These are phyloP conservation scores for Polytrichum commune DNA, from an alignment of 225 moss, liverwort and hornwort species.

Conservation along the genomic window DNA sequence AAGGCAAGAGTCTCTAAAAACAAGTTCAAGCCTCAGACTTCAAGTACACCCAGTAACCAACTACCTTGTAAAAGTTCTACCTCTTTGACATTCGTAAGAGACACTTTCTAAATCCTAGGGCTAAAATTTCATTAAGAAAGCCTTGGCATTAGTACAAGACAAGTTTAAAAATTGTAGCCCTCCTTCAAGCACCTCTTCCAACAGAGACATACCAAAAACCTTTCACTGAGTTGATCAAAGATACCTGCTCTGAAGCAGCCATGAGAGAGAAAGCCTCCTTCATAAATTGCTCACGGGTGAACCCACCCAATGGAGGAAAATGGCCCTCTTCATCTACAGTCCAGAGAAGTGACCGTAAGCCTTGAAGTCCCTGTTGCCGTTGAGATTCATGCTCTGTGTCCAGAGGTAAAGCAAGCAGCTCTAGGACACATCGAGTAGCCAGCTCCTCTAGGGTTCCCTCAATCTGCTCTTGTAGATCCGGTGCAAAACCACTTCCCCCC, in stretches of 20 bases:
- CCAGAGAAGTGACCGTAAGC: constrained; percentile 80
- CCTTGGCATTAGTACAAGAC: too few relatives aligned
- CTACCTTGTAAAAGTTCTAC: too few relatives aligned
- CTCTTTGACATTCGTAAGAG: too few relatives aligned
- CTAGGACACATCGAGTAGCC: constrained; percentile 77
- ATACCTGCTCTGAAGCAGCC: constrained; percentile 90
- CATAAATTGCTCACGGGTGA: constrained; percentile 82
- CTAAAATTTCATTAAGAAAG: too few relatives aligned
- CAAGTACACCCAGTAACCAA: too few relatives aligned
- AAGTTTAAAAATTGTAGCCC: too few relatives aligned
- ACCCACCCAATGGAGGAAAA: constrained; percentile 58
- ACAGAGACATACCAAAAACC: too few relatives aligned
- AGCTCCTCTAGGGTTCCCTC: constrained; percentile 89
- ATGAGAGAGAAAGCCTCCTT: constrained; percentile 80
- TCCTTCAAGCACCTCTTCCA: too few relatives aligned
- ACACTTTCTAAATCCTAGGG: too few relatives aligned
- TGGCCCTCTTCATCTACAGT: constrained; percentile 75
- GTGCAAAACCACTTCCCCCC: constrained; percentile 68
- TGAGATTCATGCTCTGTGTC: constrained; percentile 74
- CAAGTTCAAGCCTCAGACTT: too few relatives aligned
- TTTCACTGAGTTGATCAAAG: too few relatives aligned
- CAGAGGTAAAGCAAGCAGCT: constrained; percentile 75
- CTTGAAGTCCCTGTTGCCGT: constrained; percentile 84
- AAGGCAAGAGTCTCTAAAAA: too few relatives aligned
- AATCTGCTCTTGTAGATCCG: constrained; percentile 87